Evolutionary conservation across 1,139 yeast species (phyloP).

Genomic region (Pneumocystis wakefieldiae): DNA sequence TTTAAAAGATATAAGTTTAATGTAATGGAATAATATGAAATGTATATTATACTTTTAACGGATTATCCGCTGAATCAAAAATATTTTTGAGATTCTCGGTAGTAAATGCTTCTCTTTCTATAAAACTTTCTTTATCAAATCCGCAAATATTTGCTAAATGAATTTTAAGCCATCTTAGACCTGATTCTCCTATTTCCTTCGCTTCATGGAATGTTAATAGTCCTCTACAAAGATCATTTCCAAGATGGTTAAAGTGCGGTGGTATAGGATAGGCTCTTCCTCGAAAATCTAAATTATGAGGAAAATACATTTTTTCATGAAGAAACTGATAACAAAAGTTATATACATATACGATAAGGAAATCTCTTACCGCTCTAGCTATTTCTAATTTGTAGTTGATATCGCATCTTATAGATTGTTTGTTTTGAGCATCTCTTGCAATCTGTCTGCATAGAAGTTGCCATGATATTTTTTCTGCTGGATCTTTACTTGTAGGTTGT

Average conservation of each 20-base stretch:
- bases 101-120: constrained; percentile 59
- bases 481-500: constrained; percentile 52
- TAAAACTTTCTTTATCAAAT: constrained; percentile 64
- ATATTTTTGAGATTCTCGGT: constrained; percentile 52
- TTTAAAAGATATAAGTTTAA: neutral
- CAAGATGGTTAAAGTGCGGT: constrained; percentile 67
- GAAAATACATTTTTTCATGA: constrained; percentile 73
- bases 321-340: constrained; percentile 25
- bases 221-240: constrained; percentile 82
- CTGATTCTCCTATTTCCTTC: constrained; percentile 54
- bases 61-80: constrained; percentile 54
- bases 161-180: constrained; percentile 76
- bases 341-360: neutral
- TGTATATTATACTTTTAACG: constrained; percentile 28
- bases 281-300: constrained; percentile 86
- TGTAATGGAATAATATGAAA: neutral
- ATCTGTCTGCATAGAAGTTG: constrained; percentile 42
- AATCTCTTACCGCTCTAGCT: constrained; percentile 48
- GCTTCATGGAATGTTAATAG: constrained; percentile 82
- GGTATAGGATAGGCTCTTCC: constrained; percentile 94
- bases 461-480: constrained; percentile 54
- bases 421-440: constrained; percentile 46
- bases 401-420: constrained; percentile 83
- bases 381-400: constrained; percentile 84
- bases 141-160: constrained; percentile 85